Evolutionary conservation across 129 eudicot species (phyloP).

Genomic region (Arctium lappa): DNA sequence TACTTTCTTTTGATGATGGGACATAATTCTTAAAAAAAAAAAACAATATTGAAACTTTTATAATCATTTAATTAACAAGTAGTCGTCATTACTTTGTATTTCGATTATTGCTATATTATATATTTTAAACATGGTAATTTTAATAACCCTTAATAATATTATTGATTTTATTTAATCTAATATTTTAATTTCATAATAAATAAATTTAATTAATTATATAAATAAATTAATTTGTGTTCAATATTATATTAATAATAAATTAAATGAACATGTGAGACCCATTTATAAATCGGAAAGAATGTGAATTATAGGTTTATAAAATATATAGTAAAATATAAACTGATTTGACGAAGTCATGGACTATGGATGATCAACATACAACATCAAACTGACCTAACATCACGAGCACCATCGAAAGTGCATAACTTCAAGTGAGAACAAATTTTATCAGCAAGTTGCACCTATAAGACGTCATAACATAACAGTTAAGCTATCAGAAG

Average conservation of each 20-base stretch:
- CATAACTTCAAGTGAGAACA: conserved; percentile 84
- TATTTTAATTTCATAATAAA: too few species aligned
- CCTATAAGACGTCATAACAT: conserved; percentile 39
- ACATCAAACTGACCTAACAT: conserved; percentile 57
- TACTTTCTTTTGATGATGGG: too few species aligned
- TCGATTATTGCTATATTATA: too few species aligned
- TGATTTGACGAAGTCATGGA: not conserved
- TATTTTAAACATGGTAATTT: not conserved
- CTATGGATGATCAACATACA: not conserved
- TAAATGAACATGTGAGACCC: not conserved
- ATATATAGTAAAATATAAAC: not conserved
- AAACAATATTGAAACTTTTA: not conserved
- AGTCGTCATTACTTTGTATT: too few species aligned
- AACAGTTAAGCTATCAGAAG: not conserved
- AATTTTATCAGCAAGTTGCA: conserved; percentile 55
- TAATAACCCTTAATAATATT: not conserved
- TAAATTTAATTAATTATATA: too few species aligned
- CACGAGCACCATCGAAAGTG: conserved; percentile 58
- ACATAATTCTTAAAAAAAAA: too few species aligned
- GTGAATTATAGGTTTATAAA: not conserved
- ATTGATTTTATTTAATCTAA: too few species aligned
- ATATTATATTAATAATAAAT: not conserved
- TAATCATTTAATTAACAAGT: not conserved
- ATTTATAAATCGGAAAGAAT: not conserved
- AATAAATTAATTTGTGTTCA: not conserved